These are phyloP conservation scores for Suzukiozyma palmioleophila DNA, from an alignment of 1,139 yeast species.

Conservation along the genomic window DNA sequence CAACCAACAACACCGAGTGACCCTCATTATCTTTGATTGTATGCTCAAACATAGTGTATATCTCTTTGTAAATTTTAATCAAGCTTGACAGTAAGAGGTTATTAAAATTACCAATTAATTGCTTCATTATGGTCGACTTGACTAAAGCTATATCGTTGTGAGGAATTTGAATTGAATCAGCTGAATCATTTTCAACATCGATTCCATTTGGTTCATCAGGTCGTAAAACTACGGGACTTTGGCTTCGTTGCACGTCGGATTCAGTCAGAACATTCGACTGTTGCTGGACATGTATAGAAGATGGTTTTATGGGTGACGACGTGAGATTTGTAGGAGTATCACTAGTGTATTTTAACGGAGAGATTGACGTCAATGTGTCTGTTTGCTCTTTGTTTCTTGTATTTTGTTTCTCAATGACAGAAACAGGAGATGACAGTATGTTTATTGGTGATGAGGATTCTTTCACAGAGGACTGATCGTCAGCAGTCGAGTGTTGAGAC, in stretches of 20 bases:
- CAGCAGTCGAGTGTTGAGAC: no score
- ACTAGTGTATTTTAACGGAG: no score
- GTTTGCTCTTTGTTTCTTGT: no score
- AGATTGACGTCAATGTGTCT: no score
- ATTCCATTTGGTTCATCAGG: background rate
- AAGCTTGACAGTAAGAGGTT: conserved; percentile 18
- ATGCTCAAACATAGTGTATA: conserved; percentile 56
- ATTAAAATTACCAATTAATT: conserved; percentile 19
- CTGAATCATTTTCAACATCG: no score
- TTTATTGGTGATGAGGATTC: background rate
- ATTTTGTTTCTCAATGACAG: no score
- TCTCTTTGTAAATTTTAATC: conserved; percentile 37
- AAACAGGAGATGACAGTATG: background rate
- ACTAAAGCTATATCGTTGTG: conserved; percentile 14
- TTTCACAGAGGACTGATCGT: background rate
- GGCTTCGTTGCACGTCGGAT: no score
- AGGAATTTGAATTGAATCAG: background rate
- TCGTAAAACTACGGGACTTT: background rate
- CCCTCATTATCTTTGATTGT: conserved; percentile 72
- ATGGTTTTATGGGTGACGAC: no score
- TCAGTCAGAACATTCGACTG: no score
- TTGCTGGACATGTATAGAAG: no score
- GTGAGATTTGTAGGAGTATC: no score
- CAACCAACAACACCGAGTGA: conserved; percentile 74
- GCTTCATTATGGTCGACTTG: conserved; percentile 16